Conservation (phyloP, 805 yeast species). For the Sugiyamaella boreocaroliniensis region DNA sequence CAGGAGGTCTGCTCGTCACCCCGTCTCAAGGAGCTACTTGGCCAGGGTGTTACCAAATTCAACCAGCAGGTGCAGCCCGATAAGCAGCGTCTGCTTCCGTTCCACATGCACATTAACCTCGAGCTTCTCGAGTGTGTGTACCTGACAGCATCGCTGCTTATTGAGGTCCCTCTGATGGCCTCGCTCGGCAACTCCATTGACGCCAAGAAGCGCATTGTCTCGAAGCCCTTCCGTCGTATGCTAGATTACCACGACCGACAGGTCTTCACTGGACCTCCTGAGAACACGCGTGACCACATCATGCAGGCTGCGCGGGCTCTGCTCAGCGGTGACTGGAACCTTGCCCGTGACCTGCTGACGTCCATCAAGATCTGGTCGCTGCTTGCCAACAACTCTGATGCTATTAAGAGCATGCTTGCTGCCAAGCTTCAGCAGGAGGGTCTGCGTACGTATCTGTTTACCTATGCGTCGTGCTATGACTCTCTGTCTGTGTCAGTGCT, state of each 20-base stretch:
- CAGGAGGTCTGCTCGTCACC: conserved; percentile 82
- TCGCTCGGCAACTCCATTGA: conserved; percentile 48
- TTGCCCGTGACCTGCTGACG: conserved; percentile 62
- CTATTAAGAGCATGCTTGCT: conserved; percentile 57
- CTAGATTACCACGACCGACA: conserved; percentile 91
- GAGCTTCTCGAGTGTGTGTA: conserved; percentile 92
- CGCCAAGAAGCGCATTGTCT: conserved; percentile 56
- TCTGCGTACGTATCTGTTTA: conserved; percentile 84
- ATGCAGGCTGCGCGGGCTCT: conserved; percentile 87
- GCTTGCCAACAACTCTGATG: conserved; percentile 56
- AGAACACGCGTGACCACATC: conserved; percentile 87
- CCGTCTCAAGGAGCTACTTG: conserved; percentile 84
- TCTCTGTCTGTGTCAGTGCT: conserved; percentile 65
- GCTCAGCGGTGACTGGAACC: conserved; percentile 84
- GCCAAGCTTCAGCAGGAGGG: conserved; percentile 83
- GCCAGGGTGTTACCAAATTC: conserved; percentile 81
- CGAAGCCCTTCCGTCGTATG: conserved; percentile 84
- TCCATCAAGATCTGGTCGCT: conserved; percentile 83
- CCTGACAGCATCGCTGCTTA: conserved; percentile 79
- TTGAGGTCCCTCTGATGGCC: conserved; percentile 89
- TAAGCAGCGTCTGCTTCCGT: conserved; percentile 81
- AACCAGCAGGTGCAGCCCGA: conserved; percentile 41
- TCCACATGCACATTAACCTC: conserved; percentile 95
- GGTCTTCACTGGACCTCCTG: conserved; percentile 96
- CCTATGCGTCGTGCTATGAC: conserved; percentile 68